These are phyloP conservation scores for Apiotrichum veenhuisii DNA, from an alignment of 1,284 basidiomycete species.

Conservation along the genomic window DNA sequence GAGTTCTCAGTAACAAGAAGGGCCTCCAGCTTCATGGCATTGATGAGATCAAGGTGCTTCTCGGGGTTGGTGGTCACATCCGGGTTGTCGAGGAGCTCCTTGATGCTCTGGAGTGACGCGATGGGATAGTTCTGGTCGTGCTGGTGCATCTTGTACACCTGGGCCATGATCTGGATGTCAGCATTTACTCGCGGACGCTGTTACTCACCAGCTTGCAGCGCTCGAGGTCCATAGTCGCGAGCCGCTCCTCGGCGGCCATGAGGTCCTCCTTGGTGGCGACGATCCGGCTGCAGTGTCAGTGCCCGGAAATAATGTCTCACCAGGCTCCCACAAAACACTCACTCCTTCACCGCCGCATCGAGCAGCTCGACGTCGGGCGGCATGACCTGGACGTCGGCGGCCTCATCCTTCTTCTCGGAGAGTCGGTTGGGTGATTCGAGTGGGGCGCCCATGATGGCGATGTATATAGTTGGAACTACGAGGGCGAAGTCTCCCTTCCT, in stretches of 20 bases:
- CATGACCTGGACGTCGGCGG: background rate
- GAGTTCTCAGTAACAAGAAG: constrained; percentile 52
- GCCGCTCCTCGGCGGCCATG: constrained; percentile 19
- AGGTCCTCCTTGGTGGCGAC: constrained; percentile 23
- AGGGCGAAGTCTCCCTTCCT: no score
- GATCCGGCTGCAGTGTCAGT: background rate
- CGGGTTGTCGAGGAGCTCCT: constrained; percentile 26
- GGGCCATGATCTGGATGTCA: constrained; percentile 19
- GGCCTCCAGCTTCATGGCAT: constrained; percentile 38
- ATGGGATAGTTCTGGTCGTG: constrained; percentile 36
- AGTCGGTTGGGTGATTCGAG: no score
- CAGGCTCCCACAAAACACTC: background rate
- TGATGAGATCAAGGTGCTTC: constrained; percentile 25
- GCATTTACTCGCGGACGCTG: background rate
- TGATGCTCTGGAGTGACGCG: constrained; percentile 19
- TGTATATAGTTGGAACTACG: no score
- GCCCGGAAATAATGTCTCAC: no score
- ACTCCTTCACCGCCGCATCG: background rate
- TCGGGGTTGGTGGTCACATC: constrained; percentile 25
- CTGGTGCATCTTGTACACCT: constrained; percentile 25
- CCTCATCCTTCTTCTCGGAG: background rate
- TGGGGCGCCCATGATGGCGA: background rate
- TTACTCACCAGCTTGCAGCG: constrained; percentile 15
- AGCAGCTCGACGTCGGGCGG: background rate
- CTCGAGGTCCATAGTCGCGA: constrained; percentile 22